Evolutionary conservation across 225 moss, liverwort and hornwort species (phyloP).

Genomic region (Thuidium tamariscinum): DNA sequence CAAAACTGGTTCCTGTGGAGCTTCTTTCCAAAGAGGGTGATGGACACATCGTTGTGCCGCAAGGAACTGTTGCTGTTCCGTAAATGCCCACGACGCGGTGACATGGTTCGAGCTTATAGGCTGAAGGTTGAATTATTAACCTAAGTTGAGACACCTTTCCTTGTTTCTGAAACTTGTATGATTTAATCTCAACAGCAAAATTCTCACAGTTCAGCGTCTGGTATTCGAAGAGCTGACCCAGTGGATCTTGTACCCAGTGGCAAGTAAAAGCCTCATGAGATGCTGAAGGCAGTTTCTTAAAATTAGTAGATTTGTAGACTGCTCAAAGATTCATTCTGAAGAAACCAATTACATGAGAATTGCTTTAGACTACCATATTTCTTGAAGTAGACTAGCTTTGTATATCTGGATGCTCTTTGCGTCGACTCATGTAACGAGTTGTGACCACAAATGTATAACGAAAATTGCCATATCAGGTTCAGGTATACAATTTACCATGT

Average conservation of each 20-base stretch:
- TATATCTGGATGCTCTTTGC: constrained; percentile 7
- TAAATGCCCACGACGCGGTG: neutral
- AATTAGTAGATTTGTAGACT: neutral
- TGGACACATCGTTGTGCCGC: neutral
- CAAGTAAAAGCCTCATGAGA: neutral
- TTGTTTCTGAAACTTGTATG: neutral
- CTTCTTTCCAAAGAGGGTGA: constrained; percentile 11
- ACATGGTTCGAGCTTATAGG: neutral
- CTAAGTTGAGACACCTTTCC: neutral
- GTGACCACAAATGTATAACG: neutral
- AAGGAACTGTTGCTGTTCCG: constrained; percentile 28
- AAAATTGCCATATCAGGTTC: neutral
- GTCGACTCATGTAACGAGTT: neutral
- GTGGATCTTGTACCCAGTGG: neutral
- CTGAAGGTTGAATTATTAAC: neutral
- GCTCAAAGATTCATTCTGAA: neutral
- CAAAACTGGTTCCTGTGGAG: constrained; percentile 15
- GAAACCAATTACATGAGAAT: neutral
- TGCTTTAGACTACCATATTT: neutral
- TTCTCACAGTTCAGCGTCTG: neutral
- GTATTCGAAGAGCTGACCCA: neutral
- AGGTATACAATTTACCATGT: neutral
- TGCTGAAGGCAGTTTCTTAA: neutral
- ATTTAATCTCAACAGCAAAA: neutral
- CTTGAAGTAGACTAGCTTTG: neutral